These are phyloP conservation scores for Calonectria montana DNA, from an alignment of 2,329 filamentous ascomycete species.

Conservation along the genomic window DNA sequence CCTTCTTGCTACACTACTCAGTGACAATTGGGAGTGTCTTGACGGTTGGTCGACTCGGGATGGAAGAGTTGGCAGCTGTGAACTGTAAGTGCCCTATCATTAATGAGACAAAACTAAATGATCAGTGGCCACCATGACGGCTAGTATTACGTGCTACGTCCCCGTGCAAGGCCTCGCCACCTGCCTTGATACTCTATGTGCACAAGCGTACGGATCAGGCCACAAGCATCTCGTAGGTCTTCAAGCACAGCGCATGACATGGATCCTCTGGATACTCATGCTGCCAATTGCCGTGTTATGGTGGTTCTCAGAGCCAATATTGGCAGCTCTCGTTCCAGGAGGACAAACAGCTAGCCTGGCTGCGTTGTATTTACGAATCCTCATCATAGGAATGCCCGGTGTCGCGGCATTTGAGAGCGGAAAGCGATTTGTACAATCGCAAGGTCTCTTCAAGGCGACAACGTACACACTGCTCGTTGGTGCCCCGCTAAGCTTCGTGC, in stretches of 20 bases:
- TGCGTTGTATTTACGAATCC: conserved; percentile 75
- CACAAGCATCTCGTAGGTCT: conserved; percentile 85
- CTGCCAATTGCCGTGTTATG: conserved; percentile 78
- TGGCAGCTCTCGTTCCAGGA: conserved; percentile 54
- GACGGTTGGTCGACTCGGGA: conserved; percentile 78
- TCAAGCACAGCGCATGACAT: conserved; percentile 83
- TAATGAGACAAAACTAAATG: background rate
- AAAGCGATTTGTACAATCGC: conserved; percentile 83
- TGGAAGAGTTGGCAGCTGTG: conserved; percentile 58
- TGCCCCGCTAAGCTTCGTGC: conserved; percentile 77
- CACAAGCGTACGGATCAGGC: conserved; percentile 91
- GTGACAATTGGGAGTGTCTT: conserved; percentile 81
- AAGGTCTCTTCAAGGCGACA: conserved; percentile 80
- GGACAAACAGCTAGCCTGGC: conserved; percentile 74
- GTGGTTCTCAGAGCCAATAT: conserved; percentile 72
- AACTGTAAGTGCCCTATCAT: conserved; percentile 40
- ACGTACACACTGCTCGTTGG: conserved; percentile 80
- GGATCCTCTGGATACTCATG: conserved; percentile 76
- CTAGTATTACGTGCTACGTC: conserved; percentile 80
- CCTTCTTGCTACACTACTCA: conserved; percentile 82
- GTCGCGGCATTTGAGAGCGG: conserved; percentile 79
- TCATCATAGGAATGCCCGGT: conserved; percentile 77
- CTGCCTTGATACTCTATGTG: conserved; percentile 87
- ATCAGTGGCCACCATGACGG: conserved; percentile 72
- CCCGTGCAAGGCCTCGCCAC: conserved; percentile 85